phyloP scores from a whole-genome alignment of 2,329 filamentous ascomycete species.

The Ophidiomyces ophidiicola region DNA sequence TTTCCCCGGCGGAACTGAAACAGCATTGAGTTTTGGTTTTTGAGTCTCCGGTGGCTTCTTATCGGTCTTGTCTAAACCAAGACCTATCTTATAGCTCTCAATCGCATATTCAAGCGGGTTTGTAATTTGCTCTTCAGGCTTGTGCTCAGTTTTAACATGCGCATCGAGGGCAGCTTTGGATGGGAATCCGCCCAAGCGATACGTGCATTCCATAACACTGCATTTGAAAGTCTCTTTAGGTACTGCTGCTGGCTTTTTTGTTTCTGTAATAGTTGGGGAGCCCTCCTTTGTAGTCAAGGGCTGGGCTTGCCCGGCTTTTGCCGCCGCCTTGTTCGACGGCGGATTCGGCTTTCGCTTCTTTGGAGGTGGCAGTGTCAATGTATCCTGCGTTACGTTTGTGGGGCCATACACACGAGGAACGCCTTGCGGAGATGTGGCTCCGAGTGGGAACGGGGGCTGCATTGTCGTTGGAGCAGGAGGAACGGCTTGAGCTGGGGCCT shows the following conservation, averaged over 20 bases:
- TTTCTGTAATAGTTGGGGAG: slow-evolving; percentile 30
- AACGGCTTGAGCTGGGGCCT: slow-evolving; percentile 29
- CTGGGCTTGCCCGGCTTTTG: slow-evolving; percentile 17
- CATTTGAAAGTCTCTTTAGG: slow-evolving; percentile 42
- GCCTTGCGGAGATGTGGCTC: slow-evolving; percentile 43
- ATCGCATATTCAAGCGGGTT: slow-evolving; percentile 47
- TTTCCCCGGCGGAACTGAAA: background rate
- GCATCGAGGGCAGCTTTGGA: slow-evolving; percentile 43
- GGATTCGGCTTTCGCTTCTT: slow-evolving; percentile 47
- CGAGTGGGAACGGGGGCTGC: slow-evolving; percentile 42
- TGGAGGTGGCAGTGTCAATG: slow-evolving; percentile 45
- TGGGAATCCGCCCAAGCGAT: slow-evolving; percentile 43
- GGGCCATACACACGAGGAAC: slow-evolving; percentile 45
- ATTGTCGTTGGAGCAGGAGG: slow-evolving; percentile 40
- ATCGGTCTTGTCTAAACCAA: slow-evolving; percentile 39
- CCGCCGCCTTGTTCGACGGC: slow-evolving; percentile 18
- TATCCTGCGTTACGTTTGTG: slow-evolving; percentile 42
- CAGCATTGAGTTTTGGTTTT: slow-evolving; percentile 17
- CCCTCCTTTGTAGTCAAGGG: slow-evolving; percentile 20
- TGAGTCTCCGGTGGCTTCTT: slow-evolving; percentile 19
- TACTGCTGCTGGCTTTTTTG: slow-evolving; percentile 29
- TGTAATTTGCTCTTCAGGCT: slow-evolving; percentile 37
- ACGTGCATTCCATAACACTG: slow-evolving; percentile 40
- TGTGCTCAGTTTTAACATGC: slow-evolving; percentile 44
- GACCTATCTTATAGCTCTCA: slow-evolving; percentile 38